Evolutionary conservation across 176 grass and related monocot genomes (phyloP), one percentile per base, ranked within the genome.

Genomic region (Rhynchospora tenuis): DNA sequence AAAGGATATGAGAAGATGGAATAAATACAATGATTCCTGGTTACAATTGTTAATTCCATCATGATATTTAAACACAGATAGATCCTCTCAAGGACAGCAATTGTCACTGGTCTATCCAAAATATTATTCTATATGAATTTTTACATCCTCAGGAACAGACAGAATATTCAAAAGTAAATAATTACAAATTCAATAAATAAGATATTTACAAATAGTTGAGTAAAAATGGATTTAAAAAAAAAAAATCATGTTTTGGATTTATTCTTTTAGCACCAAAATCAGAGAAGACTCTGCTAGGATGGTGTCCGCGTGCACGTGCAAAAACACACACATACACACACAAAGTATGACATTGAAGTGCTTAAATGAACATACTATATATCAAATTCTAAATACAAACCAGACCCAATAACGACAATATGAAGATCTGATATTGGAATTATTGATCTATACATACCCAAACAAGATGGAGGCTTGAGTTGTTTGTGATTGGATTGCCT

Each of bases 401-500:
- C 56, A 59, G 19, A 59, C 56, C n/a, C 2, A 1, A 59, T 59
- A 7, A 17, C 17, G n/a, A 59, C 17, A 20, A 7, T 24, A 61
- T 24, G 2, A 61, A 61, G 24, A 11, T 12, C 2, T 11, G 7
- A 61, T 26, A 61, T 61, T 61, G 59, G 59, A 61, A 76, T 55
- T 23, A 55, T 29, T 27, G 14, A 17, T 76, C 48, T 55, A 59
- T 75, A 71, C 72, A 82, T 98, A 98, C 95, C 95, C 95, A 64
- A 99, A 99, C 14, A 85, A 83, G 28, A 99, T 86, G 24, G 93
- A 93, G 15, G 90, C 86, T 52, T 92, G 71, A 72, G 86, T 84
- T 65, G 86, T 70, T 83, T 90, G 71, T 0, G 86, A 67, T 71
- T 86, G 77, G 7, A 43, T 51, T 29, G 81, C 85, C 60, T 95